Evolutionary conservation across 495 filamentous ascomycete genomes (phyloP).

Genomic region (Penicillium paxilli): DNA sequence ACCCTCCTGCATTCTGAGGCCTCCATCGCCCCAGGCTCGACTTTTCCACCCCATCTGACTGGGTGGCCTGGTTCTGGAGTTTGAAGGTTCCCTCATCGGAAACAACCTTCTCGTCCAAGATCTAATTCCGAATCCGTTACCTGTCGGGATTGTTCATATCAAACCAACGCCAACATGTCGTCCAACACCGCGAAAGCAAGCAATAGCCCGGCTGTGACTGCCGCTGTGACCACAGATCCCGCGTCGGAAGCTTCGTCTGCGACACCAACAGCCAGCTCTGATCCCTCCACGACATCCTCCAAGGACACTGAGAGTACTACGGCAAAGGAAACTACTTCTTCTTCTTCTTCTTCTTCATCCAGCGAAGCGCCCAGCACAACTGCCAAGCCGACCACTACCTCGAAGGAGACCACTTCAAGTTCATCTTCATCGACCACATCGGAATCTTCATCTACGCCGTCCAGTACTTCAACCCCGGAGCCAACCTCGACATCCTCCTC

Average conservation of each 20-base stretch:
- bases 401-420: background rate
- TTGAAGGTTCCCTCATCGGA: background rate
- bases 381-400: background rate
- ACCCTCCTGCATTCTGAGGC: background rate
- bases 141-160: background rate
- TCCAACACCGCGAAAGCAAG: background rate
- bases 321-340: no score
- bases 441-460: slow-evolving; percentile 6
- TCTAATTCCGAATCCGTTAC: background rate
- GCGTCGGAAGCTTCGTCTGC: background rate
- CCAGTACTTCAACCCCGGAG: slow-evolving; percentile 19
- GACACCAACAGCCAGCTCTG: background rate
- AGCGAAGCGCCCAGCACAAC: slow-evolving; percentile 10
- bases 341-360: slow-evolving; percentile 27
- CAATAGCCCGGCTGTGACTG: background rate
- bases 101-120: background rate
- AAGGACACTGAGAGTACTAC: slow-evolving; percentile 19
- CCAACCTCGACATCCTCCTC: slow-evolving; percentile 7
- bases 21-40: slow-evolving; percentile 2
- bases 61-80: background rate
- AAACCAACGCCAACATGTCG: background rate
- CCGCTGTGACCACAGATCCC: background rate
- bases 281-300: slow-evolving; percentile 8
- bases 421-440: background rate
- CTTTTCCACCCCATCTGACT: background rate